Base-by-base conservation (phyloP, 805 yeast genomes). In the Candida pseudofarinosa region DNA sequence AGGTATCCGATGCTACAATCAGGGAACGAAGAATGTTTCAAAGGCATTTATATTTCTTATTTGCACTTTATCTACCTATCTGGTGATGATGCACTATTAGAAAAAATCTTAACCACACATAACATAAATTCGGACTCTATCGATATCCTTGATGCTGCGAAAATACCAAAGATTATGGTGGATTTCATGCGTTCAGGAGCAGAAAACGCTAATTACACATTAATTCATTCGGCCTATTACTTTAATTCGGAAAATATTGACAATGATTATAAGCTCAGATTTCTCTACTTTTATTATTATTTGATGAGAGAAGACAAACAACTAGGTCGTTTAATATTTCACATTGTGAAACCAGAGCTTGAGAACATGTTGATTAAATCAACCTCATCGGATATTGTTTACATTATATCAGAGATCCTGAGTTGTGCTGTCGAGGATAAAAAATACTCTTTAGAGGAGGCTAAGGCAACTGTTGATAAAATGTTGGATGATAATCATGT, bases 1-100 rank as follows among this genome's bases (percentile, higher is more conserved):
- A 63, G 81, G 47, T 71, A 66, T 44, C 53, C 51, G 23, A 74
- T 71, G 36, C 67, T 48, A 36, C 39, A 36, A 8, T 17, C 23
- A 3, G 42, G 31, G 13, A 48, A 40, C n/a, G 35, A 35, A 13
- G 48, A 47, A 26, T 48, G 46, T 3, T 13, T 36, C 5, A 30
- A 33, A 12, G 41, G 40, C 17, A 42, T 47, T 37, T 45, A 51
- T 13, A 30, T 51, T 5, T 55, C 62, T 3, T 63, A 58, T 44
- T 55, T 71, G 37, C 55, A 60, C n/a, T 58, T 68, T 41, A 55
- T 63, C 13, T 68, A 62, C 48, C 53, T 71, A 30, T 52, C 60
- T 19, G 39, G 58, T 3, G 51, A 57, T 8, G 62, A 60, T 32
- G 43, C 50, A 1, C 46, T 50, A 4, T 69, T 67, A 40, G 51